A percentile compares a stretch with the other conserved stretches of the same genome.
Conservation (phyloP, 2,329 filamentous ascomycete species). For the Seiridium cupressi region DNA sequence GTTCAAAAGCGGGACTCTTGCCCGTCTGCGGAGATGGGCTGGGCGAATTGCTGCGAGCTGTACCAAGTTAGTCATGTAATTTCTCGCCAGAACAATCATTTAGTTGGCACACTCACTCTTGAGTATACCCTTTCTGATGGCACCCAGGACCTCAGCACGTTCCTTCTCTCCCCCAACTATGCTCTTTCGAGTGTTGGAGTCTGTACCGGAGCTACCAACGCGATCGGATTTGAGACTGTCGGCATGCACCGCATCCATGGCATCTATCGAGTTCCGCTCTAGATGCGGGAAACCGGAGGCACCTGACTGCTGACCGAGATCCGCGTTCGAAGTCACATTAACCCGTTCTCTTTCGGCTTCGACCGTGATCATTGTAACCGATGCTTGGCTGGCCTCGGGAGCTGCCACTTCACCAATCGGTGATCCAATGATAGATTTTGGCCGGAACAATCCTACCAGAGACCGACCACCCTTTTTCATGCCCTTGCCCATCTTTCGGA, state of each 20-base stretch:
- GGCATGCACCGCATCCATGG: constrained; percentile 38
- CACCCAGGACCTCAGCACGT: constrained; percentile 85
- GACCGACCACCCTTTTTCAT: constrained; percentile 93
- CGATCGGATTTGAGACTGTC: constrained; percentile 47
- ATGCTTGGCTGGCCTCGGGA: constrained; percentile 70
- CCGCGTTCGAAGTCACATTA: constrained; percentile 70
- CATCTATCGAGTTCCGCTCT: constrained; percentile 79
- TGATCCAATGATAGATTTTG: constrained; percentile 84
- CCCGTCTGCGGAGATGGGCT: constrained; percentile 64
- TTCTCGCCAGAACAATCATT: not conserved
- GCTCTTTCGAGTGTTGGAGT: constrained; percentile 73
- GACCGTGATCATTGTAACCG: constrained; percentile 92
- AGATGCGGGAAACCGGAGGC: constrained; percentile 82
- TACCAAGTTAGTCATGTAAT: constrained; percentile 24
- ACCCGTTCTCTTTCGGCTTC: constrained; percentile 87
- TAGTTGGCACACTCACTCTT: constrained; percentile 64
- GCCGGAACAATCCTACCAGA: constrained; percentile 89
- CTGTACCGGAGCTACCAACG: constrained; percentile 54
- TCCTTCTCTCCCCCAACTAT: constrained; percentile 89
- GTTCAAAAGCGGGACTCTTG: constrained; percentile 50
- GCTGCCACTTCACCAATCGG: constrained; percentile 67
- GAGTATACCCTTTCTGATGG: constrained; percentile 91
- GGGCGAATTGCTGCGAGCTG: constrained; percentile 65
- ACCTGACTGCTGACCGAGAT: constrained; percentile 61
- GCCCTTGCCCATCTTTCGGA: constrained; percentile 98